Evolutionary conservation across 2,329 filamentous ascomycete genomes (phyloP), one percentile per base, ranked within the genome.

Genomic region (Pseudogymnoascus sp.): DNA sequence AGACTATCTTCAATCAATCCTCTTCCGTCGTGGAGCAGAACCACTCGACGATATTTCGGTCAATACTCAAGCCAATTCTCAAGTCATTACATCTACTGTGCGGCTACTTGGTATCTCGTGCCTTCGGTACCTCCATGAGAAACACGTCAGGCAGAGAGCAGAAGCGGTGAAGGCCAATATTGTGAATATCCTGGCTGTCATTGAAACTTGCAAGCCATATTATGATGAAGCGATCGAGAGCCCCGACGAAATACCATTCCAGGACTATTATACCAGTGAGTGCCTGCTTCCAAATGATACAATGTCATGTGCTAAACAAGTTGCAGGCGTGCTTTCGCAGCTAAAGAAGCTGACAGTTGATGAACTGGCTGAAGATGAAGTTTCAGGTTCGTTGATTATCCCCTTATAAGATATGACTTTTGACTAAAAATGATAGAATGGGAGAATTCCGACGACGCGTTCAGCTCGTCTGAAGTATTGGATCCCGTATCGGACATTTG

Each of bases 401-500:
- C 45, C 10, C n/a, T 12, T 39, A 5, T 21, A 35, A 28, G n/a
- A 9, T 15, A n/a, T 37, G 19, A 34, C 45, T 38, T 57, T 52
- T 6, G 18, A 59, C 64, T 55, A 64, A 13, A 38, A 28, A 7
- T 15, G 13, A 57, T 48, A 71, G 69, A 70, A 41, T 71, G 70
- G 70, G 68, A 67, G n/a, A 66, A 63, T 15, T 70, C 70, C 13
- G 69, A 71, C 38, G 69, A 62, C 3, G 69, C 34, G 2, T 37
- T 57, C 45, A 60, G 55, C 55, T 57, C 55, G 26, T 83, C 81
- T 5, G 81, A 82, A 30, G 76, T 76, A 60, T 74, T 80, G 68
- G 80, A 81, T 60, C 76, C 76, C 63, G 69, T 80, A 59, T 73
- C 74, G 38, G 79, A 79, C 59, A 70, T 77, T 60, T 72, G 72